These are phyloP conservation scores for Musa schizocarpa DNA, from an alignment of 176 grass and related monocot genomes.

Conservation along the genomic window DNA sequence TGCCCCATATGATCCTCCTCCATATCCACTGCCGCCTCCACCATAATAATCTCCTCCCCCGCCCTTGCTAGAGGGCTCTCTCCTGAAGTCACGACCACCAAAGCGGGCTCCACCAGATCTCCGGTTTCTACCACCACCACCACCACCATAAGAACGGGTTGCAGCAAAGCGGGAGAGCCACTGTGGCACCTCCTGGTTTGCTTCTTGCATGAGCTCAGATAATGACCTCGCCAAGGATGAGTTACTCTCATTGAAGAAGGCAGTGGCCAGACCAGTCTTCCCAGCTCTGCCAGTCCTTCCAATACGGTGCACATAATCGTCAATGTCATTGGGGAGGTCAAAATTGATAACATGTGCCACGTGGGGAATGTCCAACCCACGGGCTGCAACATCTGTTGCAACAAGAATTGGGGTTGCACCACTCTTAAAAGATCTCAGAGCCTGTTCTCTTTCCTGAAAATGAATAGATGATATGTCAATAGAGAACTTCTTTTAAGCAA, in stretches of 20 bases:
- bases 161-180: neutral
- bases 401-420: neutral
- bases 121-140: neutral
- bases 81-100: neutral
- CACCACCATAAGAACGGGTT: neutral
- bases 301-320: neutral
- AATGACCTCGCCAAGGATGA: neutral
- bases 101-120: neutral
- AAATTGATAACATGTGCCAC: neutral
- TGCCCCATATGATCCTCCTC: neutral
- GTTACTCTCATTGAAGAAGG: neutral
- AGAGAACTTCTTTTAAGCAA: neutral
- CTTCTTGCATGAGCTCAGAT: neutral
- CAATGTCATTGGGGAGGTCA: neutral
- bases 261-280: neutral
- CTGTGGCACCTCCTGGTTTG: neutral
- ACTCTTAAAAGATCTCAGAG: slow-evolving; percentile 1
- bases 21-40: neutral
- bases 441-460: slow-evolving; percentile 1
- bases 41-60: slow-evolving; percentile 1
- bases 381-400: neutral
- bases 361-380: neutral
- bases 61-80: neutral
- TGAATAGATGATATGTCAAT: neutral
- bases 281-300: slow-evolving; percentile 3